A percentile compares a stretch with the other conserved stretches of the same genome.
These are phyloP conservation scores for Thelephora ganbajun DNA, from an alignment of 768 basidiomycete genomes.

Conservation along the genomic window DNA sequence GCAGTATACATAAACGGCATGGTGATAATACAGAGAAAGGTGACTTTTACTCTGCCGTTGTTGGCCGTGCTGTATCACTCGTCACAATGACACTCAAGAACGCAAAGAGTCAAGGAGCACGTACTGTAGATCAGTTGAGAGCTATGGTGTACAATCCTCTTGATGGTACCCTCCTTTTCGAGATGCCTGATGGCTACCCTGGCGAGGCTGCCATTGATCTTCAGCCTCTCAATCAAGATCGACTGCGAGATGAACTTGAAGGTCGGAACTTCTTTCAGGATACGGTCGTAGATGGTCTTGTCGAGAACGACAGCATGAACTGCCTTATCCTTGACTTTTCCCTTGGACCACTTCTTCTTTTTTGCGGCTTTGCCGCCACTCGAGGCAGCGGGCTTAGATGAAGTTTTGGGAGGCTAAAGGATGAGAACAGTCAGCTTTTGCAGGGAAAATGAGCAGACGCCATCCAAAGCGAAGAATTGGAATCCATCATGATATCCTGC, in stretches of 20 bases:
- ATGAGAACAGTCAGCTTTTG: no score
- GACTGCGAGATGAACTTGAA: slow-evolving; percentile 98
- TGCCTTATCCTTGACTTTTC: slow-evolving; percentile 99
- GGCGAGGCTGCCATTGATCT: slow-evolving; percentile 91
- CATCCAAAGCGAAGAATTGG: background rate
- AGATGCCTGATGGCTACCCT: slow-evolving; percentile 83
- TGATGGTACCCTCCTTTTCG: slow-evolving; percentile 90
- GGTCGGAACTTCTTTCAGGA: slow-evolving; percentile 96
- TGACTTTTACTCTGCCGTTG: slow-evolving; percentile 9
- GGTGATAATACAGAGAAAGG: no score
- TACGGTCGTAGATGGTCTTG: slow-evolving; percentile 85
- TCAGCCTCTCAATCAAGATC: slow-evolving; percentile 96
- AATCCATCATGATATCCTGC: background rate
- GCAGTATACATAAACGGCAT: no score
- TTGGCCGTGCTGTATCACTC: slow-evolving; percentile 26
- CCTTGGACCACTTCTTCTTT: slow-evolving; percentile 99
- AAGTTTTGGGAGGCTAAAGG: background rate
- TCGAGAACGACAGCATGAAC: slow-evolving; percentile 92
- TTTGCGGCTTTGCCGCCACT: slow-evolving; percentile 82
- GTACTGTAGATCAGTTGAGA: slow-evolving; percentile 91
- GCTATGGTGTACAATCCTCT: slow-evolving; percentile 92
- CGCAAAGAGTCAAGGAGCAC: slow-evolving; percentile 20
- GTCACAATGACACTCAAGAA: background rate
- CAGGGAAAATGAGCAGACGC: no score
- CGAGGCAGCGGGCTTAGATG: slow-evolving; percentile 31